A percentile compares a stretch with the other conserved stretches of the same genome.
Conservation (phyloP, 495 filamentous ascomycete species). For the Lepidopterella palustris region DNA sequence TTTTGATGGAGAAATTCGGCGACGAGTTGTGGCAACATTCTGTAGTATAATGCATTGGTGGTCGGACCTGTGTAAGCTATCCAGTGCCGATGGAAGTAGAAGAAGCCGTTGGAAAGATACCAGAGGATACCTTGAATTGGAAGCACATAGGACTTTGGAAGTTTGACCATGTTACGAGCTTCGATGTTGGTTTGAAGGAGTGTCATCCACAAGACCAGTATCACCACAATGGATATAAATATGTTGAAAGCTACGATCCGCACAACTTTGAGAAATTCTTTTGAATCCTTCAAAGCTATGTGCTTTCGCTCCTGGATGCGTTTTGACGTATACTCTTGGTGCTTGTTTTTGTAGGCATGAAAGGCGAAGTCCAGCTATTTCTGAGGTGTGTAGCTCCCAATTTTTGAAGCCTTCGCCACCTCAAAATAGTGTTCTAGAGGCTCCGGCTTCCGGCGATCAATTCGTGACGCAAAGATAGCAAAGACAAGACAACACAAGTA, state of each 20-base stretch:
- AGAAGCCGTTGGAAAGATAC: neutral
- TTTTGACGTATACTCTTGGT: neutral
- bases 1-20: neutral
- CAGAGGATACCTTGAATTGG: neutral
- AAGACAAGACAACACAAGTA: neutral
- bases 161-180: neutral
- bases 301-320: neutral
- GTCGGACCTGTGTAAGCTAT: neutral
- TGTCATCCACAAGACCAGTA: neutral
- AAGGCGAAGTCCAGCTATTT: neutral
- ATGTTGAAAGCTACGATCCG: neutral
- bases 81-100: neutral
- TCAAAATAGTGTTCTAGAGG: neutral
- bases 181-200: neutral
- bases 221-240: neutral
- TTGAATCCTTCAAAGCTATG: neutral
- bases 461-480: neutral
- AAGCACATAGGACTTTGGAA: neutral
- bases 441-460: neutral
- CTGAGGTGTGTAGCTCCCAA: neutral
- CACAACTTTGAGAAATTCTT: neutral
- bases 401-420: neutral
- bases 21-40: neutral
- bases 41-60: neutral
- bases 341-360: neutral